These are phyloP conservation scores for Leishmania braziliensis DNA, from an alignment of 208 protist species.

Conservation along the genomic window DNA sequence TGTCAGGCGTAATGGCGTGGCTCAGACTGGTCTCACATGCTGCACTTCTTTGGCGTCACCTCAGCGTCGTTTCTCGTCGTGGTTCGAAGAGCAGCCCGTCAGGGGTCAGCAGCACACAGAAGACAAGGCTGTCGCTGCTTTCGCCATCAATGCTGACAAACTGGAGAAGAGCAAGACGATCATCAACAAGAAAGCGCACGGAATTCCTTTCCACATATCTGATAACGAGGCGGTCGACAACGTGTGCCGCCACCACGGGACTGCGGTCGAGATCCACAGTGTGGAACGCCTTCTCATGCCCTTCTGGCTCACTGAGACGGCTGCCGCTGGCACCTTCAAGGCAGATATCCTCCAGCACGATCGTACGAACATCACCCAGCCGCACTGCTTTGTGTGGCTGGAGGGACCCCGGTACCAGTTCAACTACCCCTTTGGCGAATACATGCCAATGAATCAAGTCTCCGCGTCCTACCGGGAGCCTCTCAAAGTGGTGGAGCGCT, in stretches of 20 bases:
- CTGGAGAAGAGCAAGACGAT: constrained; percentile 63
- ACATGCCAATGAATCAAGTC: constrained; percentile 80
- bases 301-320: constrained; percentile 82
- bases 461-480: constrained; percentile 86
- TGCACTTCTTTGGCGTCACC: not conserved
- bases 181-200: constrained; percentile 74
- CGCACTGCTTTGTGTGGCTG: constrained; percentile 82
- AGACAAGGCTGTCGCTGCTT: constrained; percentile 49
- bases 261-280: constrained; percentile 61
- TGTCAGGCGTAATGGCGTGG: not conserved
- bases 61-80: constrained; percentile 47
- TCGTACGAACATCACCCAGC: constrained; percentile 72
- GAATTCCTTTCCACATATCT: constrained; percentile 82
- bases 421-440: constrained; percentile 88
- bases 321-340: constrained; percentile 71
- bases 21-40: not conserved
- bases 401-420: constrained; percentile 87
- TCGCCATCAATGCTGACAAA: constrained; percentile 66
- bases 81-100: constrained; percentile 65
- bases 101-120: constrained; percentile 14
- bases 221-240: constrained; percentile 78
- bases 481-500: constrained; percentile 64
- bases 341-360: constrained; percentile 85
- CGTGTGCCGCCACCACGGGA: constrained; percentile 78
- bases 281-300: constrained; percentile 84